Conservation (phyloP, 768 basidiomycete species). For the Mycena vitilis region DNA sequence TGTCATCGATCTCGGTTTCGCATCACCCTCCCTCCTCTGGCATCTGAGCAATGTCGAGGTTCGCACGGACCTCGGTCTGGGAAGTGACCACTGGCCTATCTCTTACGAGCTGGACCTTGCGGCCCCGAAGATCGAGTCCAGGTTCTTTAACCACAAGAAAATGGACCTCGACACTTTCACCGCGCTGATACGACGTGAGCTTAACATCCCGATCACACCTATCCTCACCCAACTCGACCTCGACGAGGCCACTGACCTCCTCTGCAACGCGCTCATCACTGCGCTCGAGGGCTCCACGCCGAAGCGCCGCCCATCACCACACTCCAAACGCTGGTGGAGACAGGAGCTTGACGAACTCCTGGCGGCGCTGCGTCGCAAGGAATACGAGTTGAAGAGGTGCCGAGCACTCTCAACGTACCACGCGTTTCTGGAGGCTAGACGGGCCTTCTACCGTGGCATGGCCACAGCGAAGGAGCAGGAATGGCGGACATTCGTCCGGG, state of each 20-base stretch:
- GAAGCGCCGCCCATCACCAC: not conserved
- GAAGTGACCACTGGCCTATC: conserved; percentile 7
- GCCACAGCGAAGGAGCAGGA: not conserved
- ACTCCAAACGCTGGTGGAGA: conserved; percentile 1
- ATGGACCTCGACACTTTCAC: conserved; percentile 16
- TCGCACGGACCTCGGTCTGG: not conserved
- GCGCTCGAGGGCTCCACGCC: not conserved
- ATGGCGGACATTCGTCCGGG: not conserved
- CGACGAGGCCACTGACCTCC: not conserved
- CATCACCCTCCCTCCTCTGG: not conserved
- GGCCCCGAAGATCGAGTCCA: not conserved
- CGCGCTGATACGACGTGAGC: not conserved
- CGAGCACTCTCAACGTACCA: not conserved
- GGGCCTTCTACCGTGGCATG: too few relatives aligned
- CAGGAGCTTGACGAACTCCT: not conserved
- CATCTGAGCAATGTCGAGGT: conserved; percentile 7
- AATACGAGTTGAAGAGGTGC: not conserved
- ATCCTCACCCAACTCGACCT: not conserved
- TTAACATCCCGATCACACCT: not conserved
- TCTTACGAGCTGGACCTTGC: not conserved
- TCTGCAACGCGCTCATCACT: not conserved
- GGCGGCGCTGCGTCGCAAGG: not conserved
- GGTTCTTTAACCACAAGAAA: not conserved
- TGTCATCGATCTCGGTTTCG: conserved; percentile 6
- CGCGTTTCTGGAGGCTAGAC: not conserved